phyloP scores from a whole-genome alignment of 805 yeast genomes.

The Yarrowia sp. region DNA sequence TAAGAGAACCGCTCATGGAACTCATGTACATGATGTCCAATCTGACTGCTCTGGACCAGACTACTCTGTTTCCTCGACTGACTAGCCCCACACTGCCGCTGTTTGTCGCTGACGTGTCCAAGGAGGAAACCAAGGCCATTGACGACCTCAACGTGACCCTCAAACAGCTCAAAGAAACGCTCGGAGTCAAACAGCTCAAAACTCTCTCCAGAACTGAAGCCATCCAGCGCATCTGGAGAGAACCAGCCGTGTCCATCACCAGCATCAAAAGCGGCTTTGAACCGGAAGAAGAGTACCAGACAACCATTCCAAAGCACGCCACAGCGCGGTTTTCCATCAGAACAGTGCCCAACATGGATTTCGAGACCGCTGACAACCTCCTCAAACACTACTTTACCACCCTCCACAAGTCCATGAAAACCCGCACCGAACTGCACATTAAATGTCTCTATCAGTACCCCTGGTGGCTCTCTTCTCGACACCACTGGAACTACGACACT shows the following conservation, averaged over 20 bases:
- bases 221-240: background rate
- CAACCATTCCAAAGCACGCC: background rate
- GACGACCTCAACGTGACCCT: background rate
- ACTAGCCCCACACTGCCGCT: background rate
- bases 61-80: background rate
- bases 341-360: constrained; percentile 28
- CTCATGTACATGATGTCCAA: background rate
- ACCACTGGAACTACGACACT: background rate
- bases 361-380: background rate
- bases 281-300: background rate
- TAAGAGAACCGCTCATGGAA: background rate
- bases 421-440: background rate
- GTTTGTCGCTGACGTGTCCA: background rate
- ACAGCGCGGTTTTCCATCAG: background rate
- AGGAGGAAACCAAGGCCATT: background rate
- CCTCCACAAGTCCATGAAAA: background rate
- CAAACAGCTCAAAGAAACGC: background rate
- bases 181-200: too few relatives aligned
- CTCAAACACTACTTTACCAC: background rate
- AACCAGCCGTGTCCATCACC: background rate
- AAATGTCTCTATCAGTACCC: background rate
- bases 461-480: background rate
- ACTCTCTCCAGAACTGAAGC: too few relatives aligned
- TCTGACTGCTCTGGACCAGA: background rate
- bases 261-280: background rate